phyloP scores from a whole-genome alignment of 495 filamentous ascomycete genomes.

The Pyrenopolyporus hunteri region DNA sequence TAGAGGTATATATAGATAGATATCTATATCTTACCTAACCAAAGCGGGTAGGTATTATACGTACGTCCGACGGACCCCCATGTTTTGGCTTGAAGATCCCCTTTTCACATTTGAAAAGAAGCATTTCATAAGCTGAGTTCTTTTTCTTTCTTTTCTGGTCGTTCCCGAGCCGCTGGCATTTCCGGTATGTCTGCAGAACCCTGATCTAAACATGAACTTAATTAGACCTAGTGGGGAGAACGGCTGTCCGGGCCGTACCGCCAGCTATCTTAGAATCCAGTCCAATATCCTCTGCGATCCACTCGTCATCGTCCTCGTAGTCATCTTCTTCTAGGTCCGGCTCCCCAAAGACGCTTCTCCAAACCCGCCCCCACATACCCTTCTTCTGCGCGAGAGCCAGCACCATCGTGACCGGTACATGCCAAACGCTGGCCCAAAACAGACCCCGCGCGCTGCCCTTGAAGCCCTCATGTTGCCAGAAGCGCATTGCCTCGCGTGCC shows the following conservation, averaged over 20 bases:
- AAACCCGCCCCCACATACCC: slow-evolving; percentile 87
- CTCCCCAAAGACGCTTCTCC: slow-evolving; percentile 68
- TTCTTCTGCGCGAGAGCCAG: slow-evolving; percentile 93
- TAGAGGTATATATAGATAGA: too few relatives aligned
- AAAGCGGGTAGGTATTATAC: too few relatives aligned
- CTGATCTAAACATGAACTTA: slow-evolving; percentile 7
- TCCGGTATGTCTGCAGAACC: slow-evolving; percentile 4
- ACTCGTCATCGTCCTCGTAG: slow-evolving; percentile 53
- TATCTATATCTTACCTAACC: too few relatives aligned
- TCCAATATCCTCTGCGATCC: slow-evolving; percentile 49
- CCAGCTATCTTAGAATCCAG: slow-evolving; percentile 17
- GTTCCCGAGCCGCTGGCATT: not conserved
- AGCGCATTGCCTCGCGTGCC: slow-evolving; percentile 76
- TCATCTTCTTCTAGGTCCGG: slow-evolving; percentile 55
- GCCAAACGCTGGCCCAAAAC: slow-evolving; percentile 99
- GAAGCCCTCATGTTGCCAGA: slow-evolving; percentile 78
- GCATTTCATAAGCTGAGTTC: slow-evolving; percentile 28
- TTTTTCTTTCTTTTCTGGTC: not conserved
- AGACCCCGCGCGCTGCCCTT: slow-evolving; percentile 82
- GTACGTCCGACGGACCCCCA: too few relatives aligned
- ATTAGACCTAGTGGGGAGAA: slow-evolving; percentile 17
- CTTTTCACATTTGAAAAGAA: slow-evolving; percentile 12
- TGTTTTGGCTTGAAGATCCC: not conserved
- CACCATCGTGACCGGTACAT: slow-evolving; percentile 88
- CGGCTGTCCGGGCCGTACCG: slow-evolving; percentile 11